A percentile compares a stretch with the other conserved stretches of the same genome.
phyloP scores from a whole-genome alignment of 306 rosid genomes.

The Crataegus laevigata region DNA sequence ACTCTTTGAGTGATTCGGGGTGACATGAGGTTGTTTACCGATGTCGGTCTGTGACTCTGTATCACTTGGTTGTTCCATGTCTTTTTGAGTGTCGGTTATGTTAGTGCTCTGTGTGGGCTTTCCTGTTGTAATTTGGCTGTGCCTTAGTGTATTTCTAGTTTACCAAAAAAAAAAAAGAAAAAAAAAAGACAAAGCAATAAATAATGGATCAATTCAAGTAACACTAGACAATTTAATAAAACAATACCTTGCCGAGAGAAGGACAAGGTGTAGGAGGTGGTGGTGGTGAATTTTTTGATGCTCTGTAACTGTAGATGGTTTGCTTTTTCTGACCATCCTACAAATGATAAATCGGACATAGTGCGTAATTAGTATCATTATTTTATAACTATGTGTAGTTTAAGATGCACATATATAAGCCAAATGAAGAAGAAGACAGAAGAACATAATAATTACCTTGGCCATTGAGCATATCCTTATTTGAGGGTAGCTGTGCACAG shows the following conservation, averaged over 20 bases:
- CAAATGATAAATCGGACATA: neutral
- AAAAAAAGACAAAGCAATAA: too few species aligned
- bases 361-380: neutral
- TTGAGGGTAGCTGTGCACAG: neutral
- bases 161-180: too few species aligned
- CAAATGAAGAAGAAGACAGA: neutral
- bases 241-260: neutral
- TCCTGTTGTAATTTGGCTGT: too few species aligned
- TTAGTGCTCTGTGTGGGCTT: too few species aligned
- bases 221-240: neutral
- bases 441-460: neutral
- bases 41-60: too few species aligned
- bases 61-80: too few species aligned
- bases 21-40: too few species aligned
- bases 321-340: neutral
- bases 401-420: neutral
- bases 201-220: too few species aligned
- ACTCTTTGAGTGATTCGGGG: too few species aligned
- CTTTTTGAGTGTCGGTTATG: too few species aligned
- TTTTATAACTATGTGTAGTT: neutral
- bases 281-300: neutral
- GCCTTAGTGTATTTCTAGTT: too few species aligned
- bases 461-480: conserved; percentile 11
- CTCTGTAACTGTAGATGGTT: neutral
- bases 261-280: neutral